Evolutionary conservation across 805 yeast species (phyloP).

Genomic region (Yarrowia alimentaria): DNA sequence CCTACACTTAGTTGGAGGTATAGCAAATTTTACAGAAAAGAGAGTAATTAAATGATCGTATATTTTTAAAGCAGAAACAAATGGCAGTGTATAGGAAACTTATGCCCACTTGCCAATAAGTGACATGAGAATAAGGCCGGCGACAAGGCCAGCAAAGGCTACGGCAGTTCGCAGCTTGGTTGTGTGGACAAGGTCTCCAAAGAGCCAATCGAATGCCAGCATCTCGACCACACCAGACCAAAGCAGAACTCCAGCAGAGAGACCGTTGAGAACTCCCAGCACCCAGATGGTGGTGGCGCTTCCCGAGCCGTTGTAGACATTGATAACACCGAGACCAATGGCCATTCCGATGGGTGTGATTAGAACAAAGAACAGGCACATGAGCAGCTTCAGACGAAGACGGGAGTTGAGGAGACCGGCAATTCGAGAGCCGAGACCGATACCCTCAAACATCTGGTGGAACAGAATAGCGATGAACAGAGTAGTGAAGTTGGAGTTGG

Average conservation of each 20-base stretch:
- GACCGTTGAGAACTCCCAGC: conserved; percentile 66
- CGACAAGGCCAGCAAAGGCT: conserved; percentile 57
- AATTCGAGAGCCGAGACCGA: conserved; percentile 73
- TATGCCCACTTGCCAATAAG: conserved; percentile 72
- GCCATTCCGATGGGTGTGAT: conserved; percentile 70
- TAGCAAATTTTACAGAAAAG: too few relatives aligned
- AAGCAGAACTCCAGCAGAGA: conserved; percentile 69
- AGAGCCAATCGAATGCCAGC: conserved; percentile 68
- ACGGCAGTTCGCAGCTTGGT: conserved; percentile 52
- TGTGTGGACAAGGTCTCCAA: conserved; percentile 65
- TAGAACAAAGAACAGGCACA: conserved; percentile 49
- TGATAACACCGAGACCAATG: conserved; percentile 70
- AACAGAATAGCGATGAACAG: conserved; percentile 57
- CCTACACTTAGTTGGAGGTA: too few relatives aligned
- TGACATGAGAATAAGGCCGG: conserved; percentile 65
- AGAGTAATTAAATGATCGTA: too few relatives aligned
- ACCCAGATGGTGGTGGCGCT: conserved; percentile 54
- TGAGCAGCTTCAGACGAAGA: conserved; percentile 11
- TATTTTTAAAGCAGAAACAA: not conserved
- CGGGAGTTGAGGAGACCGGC: conserved; percentile 57
- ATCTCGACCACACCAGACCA: conserved; percentile 72
- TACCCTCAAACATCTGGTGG: conserved; percentile 78
- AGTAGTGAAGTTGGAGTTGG: conserved; percentile 48
- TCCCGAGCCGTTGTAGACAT: conserved; percentile 58
- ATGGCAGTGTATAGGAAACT: not conserved